Evolutionary conservation across 2,329 filamentous ascomycete genomes (phyloP).

Genomic region (Exophiala spinifera): DNA sequence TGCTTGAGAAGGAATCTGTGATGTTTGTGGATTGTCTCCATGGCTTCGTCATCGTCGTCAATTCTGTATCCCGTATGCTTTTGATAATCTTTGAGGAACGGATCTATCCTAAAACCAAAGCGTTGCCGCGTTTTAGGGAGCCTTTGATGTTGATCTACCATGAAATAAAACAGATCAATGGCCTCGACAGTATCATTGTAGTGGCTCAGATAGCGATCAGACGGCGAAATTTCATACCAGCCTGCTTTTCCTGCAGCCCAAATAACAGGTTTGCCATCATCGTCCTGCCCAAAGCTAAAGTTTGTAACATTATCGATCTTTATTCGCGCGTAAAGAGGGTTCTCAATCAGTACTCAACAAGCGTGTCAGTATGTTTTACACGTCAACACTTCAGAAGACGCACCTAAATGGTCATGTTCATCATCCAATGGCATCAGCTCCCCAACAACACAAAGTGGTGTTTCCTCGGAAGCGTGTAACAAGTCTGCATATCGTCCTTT

Average conservation of each 20-base stretch:
- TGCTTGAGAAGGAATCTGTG: constrained; percentile 45
- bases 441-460: constrained; percentile 56
- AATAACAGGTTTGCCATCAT: constrained; percentile 55
- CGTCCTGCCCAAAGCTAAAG: constrained; percentile 50
- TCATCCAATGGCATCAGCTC: constrained; percentile 46
- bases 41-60: constrained; percentile 46
- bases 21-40: constrained; percentile 46
- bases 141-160: constrained; percentile 56
- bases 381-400: constrained; percentile 18
- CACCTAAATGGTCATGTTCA: constrained; percentile 43
- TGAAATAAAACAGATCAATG: constrained; percentile 59
- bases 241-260: constrained; percentile 63
- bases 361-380: constrained; percentile 37
- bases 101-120: constrained; percentile 27
- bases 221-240: constrained; percentile 59
- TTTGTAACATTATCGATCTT: constrained; percentile 49
- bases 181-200: constrained; percentile 58
- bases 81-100: constrained; percentile 29
- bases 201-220: constrained; percentile 47
- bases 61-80: constrained; percentile 30
- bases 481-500: constrained; percentile 53
- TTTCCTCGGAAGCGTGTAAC: constrained; percentile 53
- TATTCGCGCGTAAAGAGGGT: constrained; percentile 34
- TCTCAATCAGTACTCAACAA: constrained; percentile 36
- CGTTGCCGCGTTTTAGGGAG: constrained; percentile 25